Base-by-base conservation (phyloP, 2,329 filamentous ascomycete genomes). In the Neoascochyta sp. region DNA sequence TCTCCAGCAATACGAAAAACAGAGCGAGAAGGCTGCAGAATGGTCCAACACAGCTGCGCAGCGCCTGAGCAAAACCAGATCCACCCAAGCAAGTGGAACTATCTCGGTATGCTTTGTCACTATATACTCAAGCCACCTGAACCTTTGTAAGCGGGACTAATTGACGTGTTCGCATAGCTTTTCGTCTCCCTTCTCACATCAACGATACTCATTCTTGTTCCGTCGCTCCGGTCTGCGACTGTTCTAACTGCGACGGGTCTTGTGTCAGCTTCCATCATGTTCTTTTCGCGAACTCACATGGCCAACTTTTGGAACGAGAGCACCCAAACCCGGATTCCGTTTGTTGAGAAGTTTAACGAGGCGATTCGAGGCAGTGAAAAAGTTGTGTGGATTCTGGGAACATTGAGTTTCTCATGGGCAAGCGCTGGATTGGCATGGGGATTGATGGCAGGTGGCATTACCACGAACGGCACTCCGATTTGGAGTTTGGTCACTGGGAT, bases 261-360 rank as follows among this genome's bases (percentile, higher is more conserved):
- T 2, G 32, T 41, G 5, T 52, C 51, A 16, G 30, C 47, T 4
- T 35, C 25, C 2, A 29, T 39, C 1, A 9, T 42, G 1, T 36
- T 52, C 14, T 28, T 40, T 1, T 35, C 58, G 2, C 36, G 50
- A 9, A 27, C 24, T 0, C 54, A 63, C 29, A 58, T 63, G 44
- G 42, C 43, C 3, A 36, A 29, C 1, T 63, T 61, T 34, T 64
- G 60, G 62, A 54, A 57, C 26, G 48, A 51, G 9, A 43, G 36
- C 22, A 47, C 41, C 0, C 61, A 62, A 28, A 46, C 47, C 3
- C 50, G 50, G 15, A 41, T 64, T 1, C 62, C 62, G 10, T 56
- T 64, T 26, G 44, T 63, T 2, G 36, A 56, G 22, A 50, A 54
- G 7, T 64, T 57, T 39, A 65, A 65, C 31, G 52, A 62, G 24